Evolutionary conservation across 768 basidiomycete genomes (phyloP).

Genomic region (Hypholoma sublateritium): DNA sequence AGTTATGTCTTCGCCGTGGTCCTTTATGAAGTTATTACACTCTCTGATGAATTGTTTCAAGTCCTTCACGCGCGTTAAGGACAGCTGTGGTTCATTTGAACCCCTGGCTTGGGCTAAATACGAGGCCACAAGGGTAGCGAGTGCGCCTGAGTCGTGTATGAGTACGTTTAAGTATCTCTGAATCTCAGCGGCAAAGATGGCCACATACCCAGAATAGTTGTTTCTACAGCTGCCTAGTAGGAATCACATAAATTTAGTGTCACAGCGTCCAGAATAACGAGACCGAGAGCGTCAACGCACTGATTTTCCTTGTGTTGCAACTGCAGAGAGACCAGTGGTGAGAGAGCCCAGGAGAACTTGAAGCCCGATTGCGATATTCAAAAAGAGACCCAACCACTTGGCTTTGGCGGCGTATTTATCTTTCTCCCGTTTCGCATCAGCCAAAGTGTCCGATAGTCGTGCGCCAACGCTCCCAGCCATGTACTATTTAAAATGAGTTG

Average conservation of each 20-base stretch:
- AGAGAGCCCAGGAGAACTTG: conserved; percentile 68
- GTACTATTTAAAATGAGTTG: no score
- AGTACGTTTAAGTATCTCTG: background rate
- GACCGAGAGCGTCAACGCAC: conserved; percentile 19
- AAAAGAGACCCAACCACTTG: conserved; percentile 32
- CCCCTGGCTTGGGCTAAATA: conserved; percentile 70
- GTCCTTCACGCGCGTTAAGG: conserved; percentile 50
- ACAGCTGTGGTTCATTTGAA: conserved; percentile 64
- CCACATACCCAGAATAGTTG: conserved; percentile 36
- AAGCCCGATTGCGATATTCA: conserved; percentile 54
- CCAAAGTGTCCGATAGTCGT: conserved; percentile 52
- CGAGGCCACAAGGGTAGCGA: conserved; percentile 65
- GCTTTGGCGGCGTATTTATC: conserved; percentile 49
- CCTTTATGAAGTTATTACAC: conserved; percentile 51
- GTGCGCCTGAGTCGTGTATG: conserved; percentile 41
- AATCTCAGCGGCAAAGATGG: background rate
- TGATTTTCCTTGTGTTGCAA: conserved; percentile 36
- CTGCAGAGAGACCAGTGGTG: conserved; percentile 60
- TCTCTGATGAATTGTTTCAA: conserved; percentile 68
- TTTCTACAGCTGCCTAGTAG: conserved; percentile 33
- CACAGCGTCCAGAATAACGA: background rate
- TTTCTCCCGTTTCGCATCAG: conserved; percentile 43
- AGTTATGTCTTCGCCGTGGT: conserved; percentile 42
- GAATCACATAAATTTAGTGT: background rate
- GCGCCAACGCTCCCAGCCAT: background rate